Evolutionary conservation across 768 basidiomycete genomes (phyloP).

Genomic region (Russula olivacea): DNA sequence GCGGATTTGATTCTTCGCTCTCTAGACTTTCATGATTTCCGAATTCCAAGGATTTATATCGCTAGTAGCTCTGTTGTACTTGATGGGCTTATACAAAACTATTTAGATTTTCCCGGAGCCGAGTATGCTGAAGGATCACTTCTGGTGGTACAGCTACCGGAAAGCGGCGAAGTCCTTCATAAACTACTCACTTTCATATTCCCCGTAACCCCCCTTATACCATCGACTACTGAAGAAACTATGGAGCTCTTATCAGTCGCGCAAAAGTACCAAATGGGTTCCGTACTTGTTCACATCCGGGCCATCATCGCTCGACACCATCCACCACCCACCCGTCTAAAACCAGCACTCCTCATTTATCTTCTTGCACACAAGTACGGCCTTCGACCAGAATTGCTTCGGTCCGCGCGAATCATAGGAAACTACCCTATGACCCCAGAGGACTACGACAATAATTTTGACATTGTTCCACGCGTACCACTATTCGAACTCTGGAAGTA

Average conservation of each 20-base stretch:
- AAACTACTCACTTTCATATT: slow-evolving; percentile 17
- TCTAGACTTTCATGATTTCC: not conserved
- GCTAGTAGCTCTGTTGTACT: slow-evolving; percentile 40
- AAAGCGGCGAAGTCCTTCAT: not conserved
- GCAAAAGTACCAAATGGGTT: slow-evolving; percentile 5
- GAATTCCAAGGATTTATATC: slow-evolving; percentile 28
- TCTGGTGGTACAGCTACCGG: not conserved
- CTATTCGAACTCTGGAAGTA: slow-evolving; percentile 13
- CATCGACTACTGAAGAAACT: not conserved
- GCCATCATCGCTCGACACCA: not conserved
- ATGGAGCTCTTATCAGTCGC: slow-evolving; percentile 4
- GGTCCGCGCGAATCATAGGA: not conserved
- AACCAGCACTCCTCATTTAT: not conserved
- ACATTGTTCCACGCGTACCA: not conserved
- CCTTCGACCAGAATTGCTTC: not conserved
- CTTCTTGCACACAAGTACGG: slow-evolving; percentile 5
- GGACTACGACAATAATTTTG: not conserved
- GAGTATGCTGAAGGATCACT: not conserved
- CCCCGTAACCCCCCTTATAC: not conserved
- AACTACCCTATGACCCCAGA: not conserved
- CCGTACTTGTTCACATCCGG: not conserved
- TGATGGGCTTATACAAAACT: not conserved
- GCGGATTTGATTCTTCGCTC: not conserved
- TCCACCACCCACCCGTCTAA: not conserved
- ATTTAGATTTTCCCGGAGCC: not conserved